Conservation (phyloP, 495 filamentous ascomycete genomes). For the Thermothielavioides terrestris region DNA sequence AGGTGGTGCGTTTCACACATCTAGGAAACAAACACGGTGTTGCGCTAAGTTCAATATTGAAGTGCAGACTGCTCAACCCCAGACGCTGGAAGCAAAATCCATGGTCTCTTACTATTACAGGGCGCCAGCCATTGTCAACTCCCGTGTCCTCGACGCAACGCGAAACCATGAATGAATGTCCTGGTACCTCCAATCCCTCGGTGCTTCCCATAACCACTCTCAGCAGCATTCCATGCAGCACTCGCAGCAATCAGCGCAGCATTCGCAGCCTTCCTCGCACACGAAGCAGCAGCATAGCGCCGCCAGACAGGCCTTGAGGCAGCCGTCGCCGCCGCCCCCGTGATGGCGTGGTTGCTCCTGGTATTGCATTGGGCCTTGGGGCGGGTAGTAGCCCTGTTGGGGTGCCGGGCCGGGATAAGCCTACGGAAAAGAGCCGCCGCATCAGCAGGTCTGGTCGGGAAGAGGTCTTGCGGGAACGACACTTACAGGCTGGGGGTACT, state of each 20-base stretch:
- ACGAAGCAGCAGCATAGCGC: slow-evolving; percentile 71
- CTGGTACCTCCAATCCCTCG: not conserved
- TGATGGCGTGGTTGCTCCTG: slow-evolving; percentile 51
- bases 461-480: no score
- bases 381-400: slow-evolving; percentile 25
- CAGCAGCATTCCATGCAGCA: slow-evolving; percentile 51
- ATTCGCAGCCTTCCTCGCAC: slow-evolving; percentile 70
- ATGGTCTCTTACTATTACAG: no score
- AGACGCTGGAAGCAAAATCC: no score
- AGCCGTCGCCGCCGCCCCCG: slow-evolving; percentile 46
- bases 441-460: not conserved
- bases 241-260: slow-evolving; percentile 63
- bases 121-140: no score
- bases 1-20: no score
- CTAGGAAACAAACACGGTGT: no score
- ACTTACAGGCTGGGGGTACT: slow-evolving; percentile 26
- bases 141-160: no score
- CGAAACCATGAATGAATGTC: not conserved
- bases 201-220: slow-evolving; percentile 2
- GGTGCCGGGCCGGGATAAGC: slow-evolving; percentile 14
- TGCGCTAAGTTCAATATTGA: no score
- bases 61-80: no score
- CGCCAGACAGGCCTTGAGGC: slow-evolving; percentile 57
- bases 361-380: slow-evolving; percentile 39
- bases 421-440: not conserved